These are phyloP conservation scores for Symbiotaphrina buchneri DNA, from an alignment of 495 filamentous ascomycete genomes.

Conservation along the genomic window DNA sequence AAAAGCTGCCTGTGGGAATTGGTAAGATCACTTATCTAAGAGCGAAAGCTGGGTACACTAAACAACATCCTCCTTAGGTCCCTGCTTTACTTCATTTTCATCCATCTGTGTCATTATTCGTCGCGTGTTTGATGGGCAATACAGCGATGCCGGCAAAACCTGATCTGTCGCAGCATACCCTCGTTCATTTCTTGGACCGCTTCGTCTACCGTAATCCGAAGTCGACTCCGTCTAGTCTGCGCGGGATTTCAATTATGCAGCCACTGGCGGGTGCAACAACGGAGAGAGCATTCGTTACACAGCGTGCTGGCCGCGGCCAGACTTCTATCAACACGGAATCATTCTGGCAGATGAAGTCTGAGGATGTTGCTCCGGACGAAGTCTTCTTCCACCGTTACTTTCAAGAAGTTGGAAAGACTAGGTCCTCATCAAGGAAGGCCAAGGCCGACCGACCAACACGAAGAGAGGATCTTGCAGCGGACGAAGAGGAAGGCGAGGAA, in stretches of 20 bases:
- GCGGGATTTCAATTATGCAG: conserved; percentile 87
- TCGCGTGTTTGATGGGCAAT: conserved; percentile 38
- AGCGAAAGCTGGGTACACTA: background rate
- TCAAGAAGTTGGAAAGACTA: conserved; percentile 46
- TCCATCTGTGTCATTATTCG: conserved; percentile 82
- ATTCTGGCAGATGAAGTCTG: conserved; percentile 81
- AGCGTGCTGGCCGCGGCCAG: conserved; percentile 21
- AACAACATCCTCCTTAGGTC: conserved; percentile 16
- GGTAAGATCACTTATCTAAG: conserved; percentile 16
- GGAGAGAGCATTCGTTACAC: conserved; percentile 39
- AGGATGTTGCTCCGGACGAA: conserved; percentile 72
- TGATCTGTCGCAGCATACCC: conserved; percentile 64
- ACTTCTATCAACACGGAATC: conserved; percentile 58
- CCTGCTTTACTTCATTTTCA: conserved; percentile 75
- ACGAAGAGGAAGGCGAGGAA: conserved; percentile 29
- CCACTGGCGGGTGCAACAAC: conserved; percentile 49
- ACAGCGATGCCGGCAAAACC: conserved; percentile 61
- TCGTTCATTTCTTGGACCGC: conserved; percentile 88
- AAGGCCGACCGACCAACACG: conserved; percentile 27
- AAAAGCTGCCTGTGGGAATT: conserved; percentile 84
- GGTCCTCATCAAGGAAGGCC: conserved; percentile 22
- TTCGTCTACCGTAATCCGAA: conserved; percentile 90
- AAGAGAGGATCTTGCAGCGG: conserved; percentile 18
- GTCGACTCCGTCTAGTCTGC: conserved; percentile 28
- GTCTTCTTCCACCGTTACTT: conserved; percentile 99